Evolutionary conservation across 2,329 filamentous ascomycete genomes (phyloP).

Genomic region (Hypocrella siamensis): DNA sequence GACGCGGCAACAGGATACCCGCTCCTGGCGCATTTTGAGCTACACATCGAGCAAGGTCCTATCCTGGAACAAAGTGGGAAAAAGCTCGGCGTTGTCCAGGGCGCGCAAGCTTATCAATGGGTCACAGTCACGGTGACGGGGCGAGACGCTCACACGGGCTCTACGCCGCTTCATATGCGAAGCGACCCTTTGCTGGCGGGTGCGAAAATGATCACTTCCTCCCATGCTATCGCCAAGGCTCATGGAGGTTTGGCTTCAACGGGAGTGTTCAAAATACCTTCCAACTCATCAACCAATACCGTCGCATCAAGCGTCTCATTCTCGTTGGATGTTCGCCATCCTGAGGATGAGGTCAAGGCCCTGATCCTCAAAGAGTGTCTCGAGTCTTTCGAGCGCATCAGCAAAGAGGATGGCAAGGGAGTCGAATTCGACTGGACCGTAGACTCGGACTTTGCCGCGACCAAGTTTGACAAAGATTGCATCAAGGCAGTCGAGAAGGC

Average conservation of each 20-base stretch:
- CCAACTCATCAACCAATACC: slow-evolving; percentile 55
- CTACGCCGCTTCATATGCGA: slow-evolving; percentile 16
- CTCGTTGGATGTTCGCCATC: slow-evolving; percentile 48
- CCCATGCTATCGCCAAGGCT: slow-evolving; percentile 12
- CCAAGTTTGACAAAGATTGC: slow-evolving; percentile 50
- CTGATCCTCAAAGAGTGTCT: slow-evolving; percentile 18
- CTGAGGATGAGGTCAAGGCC: slow-evolving; percentile 35
- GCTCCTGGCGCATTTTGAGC: slow-evolving; percentile 64
- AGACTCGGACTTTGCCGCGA: slow-evolving; percentile 43
- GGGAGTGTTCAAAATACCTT: slow-evolving; percentile 19
- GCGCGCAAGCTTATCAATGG: slow-evolving; percentile 18
- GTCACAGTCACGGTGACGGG: slow-evolving; percentile 14
- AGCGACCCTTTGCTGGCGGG: slow-evolving; percentile 18
- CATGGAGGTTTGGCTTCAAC: slow-evolving; percentile 14
- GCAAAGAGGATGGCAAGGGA: slow-evolving; percentile 12
- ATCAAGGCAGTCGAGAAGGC: slow-evolving; percentile 46
- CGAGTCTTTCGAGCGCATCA: slow-evolving; percentile 9
- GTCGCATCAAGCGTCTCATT: slow-evolving; percentile 51
- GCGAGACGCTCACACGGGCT: slow-evolving; percentile 15
- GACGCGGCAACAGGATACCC: slow-evolving; percentile 20
- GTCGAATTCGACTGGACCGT: slow-evolving; percentile 39
- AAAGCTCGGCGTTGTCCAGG: slow-evolving; percentile 16
- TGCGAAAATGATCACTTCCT: slow-evolving; percentile 16
- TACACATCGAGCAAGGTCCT: slow-evolving; percentile 61
- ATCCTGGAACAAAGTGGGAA: slow-evolving; percentile 38